Evolutionary conservation across 2,329 filamentous ascomycete genomes (phyloP).

Genomic region (Cladobotryum mycophilum): DNA sequence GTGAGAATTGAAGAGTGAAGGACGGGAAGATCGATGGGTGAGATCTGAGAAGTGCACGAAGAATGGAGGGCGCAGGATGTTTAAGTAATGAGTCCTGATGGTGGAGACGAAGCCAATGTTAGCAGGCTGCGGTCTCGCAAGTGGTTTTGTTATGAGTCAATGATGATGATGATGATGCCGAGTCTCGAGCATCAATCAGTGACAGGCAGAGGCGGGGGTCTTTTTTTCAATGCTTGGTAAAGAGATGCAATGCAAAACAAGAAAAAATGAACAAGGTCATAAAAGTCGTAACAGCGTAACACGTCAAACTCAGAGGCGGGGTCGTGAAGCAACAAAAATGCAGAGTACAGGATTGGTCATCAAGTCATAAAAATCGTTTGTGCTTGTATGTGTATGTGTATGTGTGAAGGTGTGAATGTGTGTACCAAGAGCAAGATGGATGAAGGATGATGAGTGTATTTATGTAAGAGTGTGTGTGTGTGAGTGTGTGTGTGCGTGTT

Average conservation of each 20-base stretch:
- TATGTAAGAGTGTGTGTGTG: conserved; percentile 4
- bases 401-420: neutral
- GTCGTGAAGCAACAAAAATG: conserved; percentile 4
- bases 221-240: neutral
- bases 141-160: conserved; percentile 1
- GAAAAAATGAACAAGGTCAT: conserved; percentile 3
- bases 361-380: conserved; percentile 9
- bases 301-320: neutral
- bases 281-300: conserved; percentile 7
- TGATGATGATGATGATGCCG: neutral
- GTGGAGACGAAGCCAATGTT: conserved; percentile 4
- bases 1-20: neutral
- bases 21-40: conserved; percentile 4
- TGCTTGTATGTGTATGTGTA: conserved; percentile 1
- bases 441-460: neutral
- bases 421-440: conserved; percentile 4
- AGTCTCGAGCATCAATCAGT: too few relatives aligned
- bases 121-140: conserved; percentile 5
- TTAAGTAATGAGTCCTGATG: conserved; percentile 5
- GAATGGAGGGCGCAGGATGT: conserved; percentile 1
- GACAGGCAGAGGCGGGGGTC: conserved; percentile 6
- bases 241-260: neutral
- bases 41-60: neutral
- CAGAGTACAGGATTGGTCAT: conserved; percentile 10
- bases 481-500: neutral